A percentile compares a stretch with the other conserved stretches of the same genome.
Conservation (phyloP, 2,329 filamentous ascomycete genomes). For the Alternaria incomplexa region DNA sequence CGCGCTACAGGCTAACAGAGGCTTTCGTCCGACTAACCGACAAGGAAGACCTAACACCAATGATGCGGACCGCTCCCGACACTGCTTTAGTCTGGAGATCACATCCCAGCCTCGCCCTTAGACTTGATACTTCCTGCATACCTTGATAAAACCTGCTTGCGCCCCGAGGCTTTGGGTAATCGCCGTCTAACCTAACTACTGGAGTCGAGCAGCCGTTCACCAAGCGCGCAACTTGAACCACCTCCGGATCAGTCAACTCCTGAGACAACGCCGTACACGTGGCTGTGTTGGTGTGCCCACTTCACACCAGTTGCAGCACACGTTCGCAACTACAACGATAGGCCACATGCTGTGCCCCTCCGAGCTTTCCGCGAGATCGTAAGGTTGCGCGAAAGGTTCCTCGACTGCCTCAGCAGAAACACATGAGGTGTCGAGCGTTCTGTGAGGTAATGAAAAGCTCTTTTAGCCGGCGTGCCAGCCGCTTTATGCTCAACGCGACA, state of each 20-base stretch:
- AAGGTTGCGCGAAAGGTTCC: neutral
- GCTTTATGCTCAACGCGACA: neutral
- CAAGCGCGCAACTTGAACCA: neutral
- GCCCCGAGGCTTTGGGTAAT: neutral
- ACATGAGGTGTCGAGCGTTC: neutral
- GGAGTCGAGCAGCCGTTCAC: neutral
- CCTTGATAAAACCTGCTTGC: neutral
- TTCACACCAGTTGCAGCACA: neutral
- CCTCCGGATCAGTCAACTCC: neutral
- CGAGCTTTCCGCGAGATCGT: neutral
- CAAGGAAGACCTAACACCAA: neutral
- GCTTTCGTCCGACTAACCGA: neutral
- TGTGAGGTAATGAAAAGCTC: neutral
- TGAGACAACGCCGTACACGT: neutral
- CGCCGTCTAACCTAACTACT: neutral
- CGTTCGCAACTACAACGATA: neutral
- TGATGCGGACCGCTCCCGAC: conserved; percentile 4
- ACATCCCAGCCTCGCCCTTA: neutral
- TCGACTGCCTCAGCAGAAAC: neutral
- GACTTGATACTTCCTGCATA: neutral
- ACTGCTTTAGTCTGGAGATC: neutral
- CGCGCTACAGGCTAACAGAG: neutral
- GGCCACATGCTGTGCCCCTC: neutral
- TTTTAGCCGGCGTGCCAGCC: conserved; percentile 3
- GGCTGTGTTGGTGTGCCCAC: neutral